Evolutionary conservation across 441 rosid genomes (phyloP).

Genomic region (Populus hybrid): DNA sequence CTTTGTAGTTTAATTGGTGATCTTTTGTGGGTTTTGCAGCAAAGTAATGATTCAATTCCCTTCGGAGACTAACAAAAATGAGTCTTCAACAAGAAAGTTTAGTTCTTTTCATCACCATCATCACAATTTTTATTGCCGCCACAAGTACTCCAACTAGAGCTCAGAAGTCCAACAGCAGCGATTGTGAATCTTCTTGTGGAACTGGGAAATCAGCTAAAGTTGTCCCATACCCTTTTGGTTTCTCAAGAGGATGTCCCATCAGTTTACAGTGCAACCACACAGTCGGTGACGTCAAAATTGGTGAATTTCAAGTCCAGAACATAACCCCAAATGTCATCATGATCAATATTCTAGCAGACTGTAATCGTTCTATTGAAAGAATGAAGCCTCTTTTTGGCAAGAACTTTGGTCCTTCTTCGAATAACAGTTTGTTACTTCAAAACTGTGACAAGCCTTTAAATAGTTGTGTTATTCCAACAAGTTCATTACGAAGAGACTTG

Average conservation of each 20-base stretch:
- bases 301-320: conserved; percentile 42
- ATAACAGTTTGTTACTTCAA: conserved; percentile 51
- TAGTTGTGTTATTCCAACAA: conserved; percentile 32
- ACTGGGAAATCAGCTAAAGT: conserved; percentile 14
- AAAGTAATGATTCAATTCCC: conserved; percentile 20
- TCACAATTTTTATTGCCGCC: conserved; percentile 5
- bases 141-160: conserved; percentile 11
- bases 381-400: conserved; percentile 30
- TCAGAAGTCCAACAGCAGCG: not conserved
- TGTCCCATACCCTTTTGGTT: conserved; percentile 58
- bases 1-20: not conserved
- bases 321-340: conserved; percentile 43
- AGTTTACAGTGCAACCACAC: conserved; percentile 32
- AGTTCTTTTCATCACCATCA: not conserved
- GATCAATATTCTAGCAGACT: conserved; percentile 39
- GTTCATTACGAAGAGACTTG: conserved; percentile 20
- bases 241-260: conserved; percentile 43
- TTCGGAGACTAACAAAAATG: conserved; percentile 20
- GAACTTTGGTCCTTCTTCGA: conserved; percentile 35
- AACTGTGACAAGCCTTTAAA: conserved; percentile 24
- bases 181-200: conserved; percentile 34
- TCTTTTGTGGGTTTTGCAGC: not conserved
- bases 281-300: conserved; percentile 28
- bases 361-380: conserved; percentile 44
- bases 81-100: conserved; percentile 20